Conservation (phyloP, 345 rosid species). For the Syzygium grande region DNA sequence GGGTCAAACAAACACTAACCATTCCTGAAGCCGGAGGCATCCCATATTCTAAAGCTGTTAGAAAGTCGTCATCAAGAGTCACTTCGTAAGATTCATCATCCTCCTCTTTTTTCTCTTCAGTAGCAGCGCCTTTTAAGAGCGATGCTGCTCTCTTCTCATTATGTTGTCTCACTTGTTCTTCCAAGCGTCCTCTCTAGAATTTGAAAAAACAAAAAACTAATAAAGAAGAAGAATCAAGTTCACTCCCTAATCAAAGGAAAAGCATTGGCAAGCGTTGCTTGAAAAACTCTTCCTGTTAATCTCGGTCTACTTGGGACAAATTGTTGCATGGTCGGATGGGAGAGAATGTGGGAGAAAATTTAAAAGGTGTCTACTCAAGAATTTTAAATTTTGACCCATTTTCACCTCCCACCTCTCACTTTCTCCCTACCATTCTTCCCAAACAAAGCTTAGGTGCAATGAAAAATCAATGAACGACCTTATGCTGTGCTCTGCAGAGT, state of each 20-base stretch:
- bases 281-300: neutral
- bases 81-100: conserved; percentile 78
- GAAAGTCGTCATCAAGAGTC: conserved; percentile 91
- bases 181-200: conserved; percentile 69
- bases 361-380: neutral
- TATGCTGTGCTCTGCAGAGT: neutral
- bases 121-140: conserved; percentile 12
- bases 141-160: conserved; percentile 59
- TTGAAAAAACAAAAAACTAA: neutral
- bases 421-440: neutral
- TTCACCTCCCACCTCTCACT: neutral
- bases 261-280: neutral
- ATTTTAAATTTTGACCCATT: neutral
- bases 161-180: conserved; percentile 93
- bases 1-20: conserved; percentile 29
- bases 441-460: neutral
- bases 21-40: conserved; percentile 99
- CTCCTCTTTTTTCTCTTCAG: conserved; percentile 29
- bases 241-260: neutral
- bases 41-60: conserved; percentile 91
- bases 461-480: neutral
- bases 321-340: neutral
- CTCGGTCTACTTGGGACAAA: neutral
- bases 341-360: neutral
- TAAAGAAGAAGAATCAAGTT: neutral